Base-by-base conservation (phyloP, 345 rosid genomes). In the Arabidopsis arenosa region DNA sequence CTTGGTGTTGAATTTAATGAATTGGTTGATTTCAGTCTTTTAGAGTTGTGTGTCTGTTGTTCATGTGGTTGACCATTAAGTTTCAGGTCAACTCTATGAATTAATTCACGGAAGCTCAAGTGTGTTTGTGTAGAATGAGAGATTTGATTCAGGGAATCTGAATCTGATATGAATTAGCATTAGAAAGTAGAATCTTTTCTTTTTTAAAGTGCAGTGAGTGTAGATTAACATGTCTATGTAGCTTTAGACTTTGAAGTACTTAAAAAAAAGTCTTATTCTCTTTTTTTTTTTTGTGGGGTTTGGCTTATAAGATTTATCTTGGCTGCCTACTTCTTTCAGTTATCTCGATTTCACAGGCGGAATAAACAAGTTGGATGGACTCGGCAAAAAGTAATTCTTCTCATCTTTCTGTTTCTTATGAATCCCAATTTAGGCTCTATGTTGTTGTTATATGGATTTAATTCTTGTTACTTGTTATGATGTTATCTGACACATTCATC, bases 301-400 rank as follows among this genome's bases (percentile, higher is more conserved):
- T 73, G 66, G 73, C 66, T 77, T 65, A 37, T 58, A 65, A 77
- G 62, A 71, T 77, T 3, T 57, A 48, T 77, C 66, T 61, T 68
- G 74, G 44, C 56, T 75, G 68, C 69, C 57, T 68, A 33, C 79
- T 78, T 60, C 52, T 78, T 66, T 75, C 87, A 89, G 94, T 83
- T 87, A 54, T 37, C 70, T 59, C 83, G 91, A 71, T 84, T 89
- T 77, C 88, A 84, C 71, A 36, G 83, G 73, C 82, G 85, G 78
- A 81, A 83, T 80, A 80, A 58, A 62, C 85, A 70, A 73, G 77
- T 55, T 72, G 88, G 89, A 57, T 89, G 91, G 94, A 89, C 91
- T 0, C 85, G 91, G 65, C 91, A 89, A 77, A 86, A 87, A 75
- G 93, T 87, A 80, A 78, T 67, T 28, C 66, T 45, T 69, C 9